Evolutionary conservation across 306 rosid genomes (phyloP).

Genomic region (Cucurbita argyrosperma): DNA sequence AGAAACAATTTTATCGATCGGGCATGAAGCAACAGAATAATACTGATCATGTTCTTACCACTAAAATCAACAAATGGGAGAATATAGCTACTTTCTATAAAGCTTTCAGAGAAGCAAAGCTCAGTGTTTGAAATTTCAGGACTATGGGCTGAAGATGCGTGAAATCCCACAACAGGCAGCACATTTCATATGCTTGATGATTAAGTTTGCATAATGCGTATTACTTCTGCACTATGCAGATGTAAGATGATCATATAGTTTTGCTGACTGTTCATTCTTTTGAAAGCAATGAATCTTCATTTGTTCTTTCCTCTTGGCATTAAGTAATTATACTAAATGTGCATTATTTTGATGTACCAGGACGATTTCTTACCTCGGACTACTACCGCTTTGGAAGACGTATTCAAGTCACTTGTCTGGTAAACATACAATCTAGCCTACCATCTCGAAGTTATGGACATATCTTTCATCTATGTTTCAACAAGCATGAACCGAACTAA

Average conservation of each 20-base stretch:
- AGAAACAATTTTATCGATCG: not conserved
- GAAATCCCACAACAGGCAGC: not conserved
- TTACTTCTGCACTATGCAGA: not conserved
- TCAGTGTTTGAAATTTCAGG: not conserved
- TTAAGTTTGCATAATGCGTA: not conserved
- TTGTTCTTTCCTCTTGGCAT: not conserved
- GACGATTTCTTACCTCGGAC: constrained; percentile 94
- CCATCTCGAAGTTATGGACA: not conserved
- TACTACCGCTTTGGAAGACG: constrained; percentile 47
- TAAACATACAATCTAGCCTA: constrained; percentile 24
- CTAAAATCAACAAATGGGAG: not conserved
- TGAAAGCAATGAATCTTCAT: not conserved
- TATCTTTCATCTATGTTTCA: constrained; percentile 6
- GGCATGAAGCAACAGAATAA: not conserved
- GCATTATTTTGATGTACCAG: constrained; percentile 28
- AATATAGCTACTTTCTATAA: not conserved
- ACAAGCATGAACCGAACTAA: not conserved
- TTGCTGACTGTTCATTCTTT: not conserved
- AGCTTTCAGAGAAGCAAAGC: not conserved
- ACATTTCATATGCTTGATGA: not conserved
- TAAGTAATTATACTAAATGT: not conserved
- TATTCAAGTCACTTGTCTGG: constrained; percentile 78
- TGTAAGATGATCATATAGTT: not conserved
- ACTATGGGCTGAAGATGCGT: not conserved
- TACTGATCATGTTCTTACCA: not conserved